These are phyloP conservation scores for Hyphodiscus sp. DNA, from an alignment of 2,329 filamentous ascomycete genomes.

Conservation along the genomic window DNA sequence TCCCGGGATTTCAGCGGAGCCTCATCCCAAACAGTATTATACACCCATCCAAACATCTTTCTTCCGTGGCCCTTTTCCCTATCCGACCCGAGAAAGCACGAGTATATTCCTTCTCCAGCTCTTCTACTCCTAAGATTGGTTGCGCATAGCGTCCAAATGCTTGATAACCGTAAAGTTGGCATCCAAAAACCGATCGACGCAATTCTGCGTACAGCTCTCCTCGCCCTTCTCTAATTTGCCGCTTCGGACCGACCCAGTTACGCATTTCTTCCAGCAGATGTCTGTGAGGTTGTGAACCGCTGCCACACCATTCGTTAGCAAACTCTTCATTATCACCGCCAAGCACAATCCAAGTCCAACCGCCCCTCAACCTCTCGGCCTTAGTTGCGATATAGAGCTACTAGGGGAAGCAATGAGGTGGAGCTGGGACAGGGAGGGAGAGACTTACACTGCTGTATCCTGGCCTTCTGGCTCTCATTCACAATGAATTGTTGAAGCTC, in stretches of 20 bases:
- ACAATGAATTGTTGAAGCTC: conserved; percentile 82
- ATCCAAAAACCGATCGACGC: conserved; percentile 90
- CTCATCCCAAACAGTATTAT: too few relatives aligned
- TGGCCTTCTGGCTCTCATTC: conserved; percentile 80
- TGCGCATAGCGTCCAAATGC: conserved; percentile 65
- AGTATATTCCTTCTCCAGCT: too few relatives aligned
- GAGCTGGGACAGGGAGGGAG: not conserved
- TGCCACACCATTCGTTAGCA: conserved; percentile 37
- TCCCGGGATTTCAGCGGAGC: too few relatives aligned
- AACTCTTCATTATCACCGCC: conserved; percentile 34
- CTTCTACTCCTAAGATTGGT: not conserved
- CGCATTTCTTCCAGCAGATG: conserved; percentile 92
- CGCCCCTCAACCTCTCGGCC: too few relatives aligned
- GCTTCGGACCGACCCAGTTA: conserved; percentile 65
- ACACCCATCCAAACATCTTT: too few relatives aligned
- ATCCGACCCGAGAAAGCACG: too few relatives aligned
- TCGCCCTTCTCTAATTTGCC: conserved; percentile 70
- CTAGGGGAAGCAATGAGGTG: not conserved
- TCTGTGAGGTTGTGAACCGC: conserved; percentile 64
- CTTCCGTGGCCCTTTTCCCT: too few relatives aligned
- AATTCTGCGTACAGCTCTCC: conserved; percentile 82
- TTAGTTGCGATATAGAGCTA: too few relatives aligned
- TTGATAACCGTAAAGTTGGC: conserved; percentile 78
- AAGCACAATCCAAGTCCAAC: too few relatives aligned
- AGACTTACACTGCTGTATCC: conserved; percentile 44